Evolutionary conservation across 176 grass and related monocot genomes (phyloP).

Genomic region (Pontederia paniculata): DNA sequence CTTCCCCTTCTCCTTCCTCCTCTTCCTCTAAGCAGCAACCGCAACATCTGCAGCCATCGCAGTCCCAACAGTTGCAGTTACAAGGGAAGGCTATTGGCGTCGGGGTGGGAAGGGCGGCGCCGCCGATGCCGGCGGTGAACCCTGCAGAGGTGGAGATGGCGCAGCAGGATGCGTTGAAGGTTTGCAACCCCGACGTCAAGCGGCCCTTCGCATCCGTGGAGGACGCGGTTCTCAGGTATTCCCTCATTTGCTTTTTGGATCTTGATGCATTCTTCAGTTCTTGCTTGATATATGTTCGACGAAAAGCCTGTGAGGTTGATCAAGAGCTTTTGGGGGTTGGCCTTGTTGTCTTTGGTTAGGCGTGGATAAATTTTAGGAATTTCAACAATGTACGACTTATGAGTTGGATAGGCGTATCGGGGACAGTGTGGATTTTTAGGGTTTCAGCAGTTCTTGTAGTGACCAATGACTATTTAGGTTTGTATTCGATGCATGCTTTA

Average conservation of each 20-base stretch:
- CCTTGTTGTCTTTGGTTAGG: background rate
- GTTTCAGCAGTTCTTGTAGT: too few relatives aligned
- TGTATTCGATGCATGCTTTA: too few relatives aligned
- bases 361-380: too few relatives aligned
- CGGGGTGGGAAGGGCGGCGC: background rate
- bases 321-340: background rate
- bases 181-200: slow-evolving; percentile 39
- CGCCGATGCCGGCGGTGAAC: background rate
- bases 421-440: too few relatives aligned
- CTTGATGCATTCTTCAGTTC: background rate
- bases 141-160: slow-evolving; percentile 44
- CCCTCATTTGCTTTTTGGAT: background rate
- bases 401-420: too few relatives aligned
- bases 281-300: background rate
- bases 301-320: background rate
- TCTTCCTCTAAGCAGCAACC: slow-evolving; percentile 1
- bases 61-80: slow-evolving; percentile 21
- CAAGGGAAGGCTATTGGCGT: slow-evolving; percentile 1
- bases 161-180: slow-evolving; percentile 43
- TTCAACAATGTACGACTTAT: too few relatives aligned
- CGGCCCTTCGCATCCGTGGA: slow-evolving; percentile 56
- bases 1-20: too few relatives aligned
- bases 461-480: too few relatives aligned
- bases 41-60: slow-evolving; percentile 24
- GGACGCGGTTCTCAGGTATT: slow-evolving; percentile 45